A percentile compares a stretch with the other conserved stretches of the same genome.
These are phyloP conservation scores for Coemansia aciculifera DNA, from an alignment of 192 early-diverging fungal genomes.

Conservation along the genomic window DNA sequence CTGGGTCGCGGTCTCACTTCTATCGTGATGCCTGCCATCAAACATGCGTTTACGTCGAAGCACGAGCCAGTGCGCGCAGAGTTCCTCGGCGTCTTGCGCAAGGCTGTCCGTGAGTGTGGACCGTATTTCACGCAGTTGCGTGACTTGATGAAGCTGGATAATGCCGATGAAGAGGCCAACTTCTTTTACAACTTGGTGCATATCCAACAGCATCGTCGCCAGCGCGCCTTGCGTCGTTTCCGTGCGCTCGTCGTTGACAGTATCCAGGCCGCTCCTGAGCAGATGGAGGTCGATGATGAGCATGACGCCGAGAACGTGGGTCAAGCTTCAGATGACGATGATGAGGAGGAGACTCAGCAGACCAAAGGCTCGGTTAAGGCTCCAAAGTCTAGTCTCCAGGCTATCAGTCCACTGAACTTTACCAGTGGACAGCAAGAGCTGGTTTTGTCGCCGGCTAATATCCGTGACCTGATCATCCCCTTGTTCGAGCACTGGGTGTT, in stretches of 20 bases:
- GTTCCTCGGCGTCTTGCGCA: conserved; percentile 38
- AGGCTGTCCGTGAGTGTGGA: conserved; percentile 38
- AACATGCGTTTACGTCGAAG: conserved; percentile 35
- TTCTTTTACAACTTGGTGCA: conserved; percentile 97
- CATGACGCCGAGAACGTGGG: not conserved
- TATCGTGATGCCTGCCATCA: conserved; percentile 43
- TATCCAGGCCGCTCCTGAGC: conserved; percentile 6
- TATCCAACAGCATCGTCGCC: conserved; percentile 91
- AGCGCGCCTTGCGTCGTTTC: conserved; percentile 78
- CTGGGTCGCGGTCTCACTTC: conserved; percentile 17
- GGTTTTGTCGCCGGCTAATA: conserved; percentile 38
- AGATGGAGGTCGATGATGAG: conserved; percentile 42
- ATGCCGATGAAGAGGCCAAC: conserved; percentile 67
- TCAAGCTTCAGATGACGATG: conserved; percentile 4
- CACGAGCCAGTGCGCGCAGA: conserved; percentile 37
- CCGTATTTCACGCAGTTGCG: conserved; percentile 39
- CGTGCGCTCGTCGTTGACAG: conserved; percentile 36
- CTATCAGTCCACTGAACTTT: conserved; percentile 27
- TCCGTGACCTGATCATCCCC: conserved; percentile 67
- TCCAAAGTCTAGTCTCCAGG: not conserved
- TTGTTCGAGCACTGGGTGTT: conserved; percentile 87
- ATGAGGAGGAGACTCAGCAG: conserved; percentile 1
- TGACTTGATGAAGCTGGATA: conserved; percentile 43
- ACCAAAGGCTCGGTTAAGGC: not conserved
- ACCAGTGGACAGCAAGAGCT: conserved; percentile 18